Evolutionary conservation across 371 early-diverging fungal species (phyloP).

Genomic region (Lichtheimia corymbifera): DNA sequence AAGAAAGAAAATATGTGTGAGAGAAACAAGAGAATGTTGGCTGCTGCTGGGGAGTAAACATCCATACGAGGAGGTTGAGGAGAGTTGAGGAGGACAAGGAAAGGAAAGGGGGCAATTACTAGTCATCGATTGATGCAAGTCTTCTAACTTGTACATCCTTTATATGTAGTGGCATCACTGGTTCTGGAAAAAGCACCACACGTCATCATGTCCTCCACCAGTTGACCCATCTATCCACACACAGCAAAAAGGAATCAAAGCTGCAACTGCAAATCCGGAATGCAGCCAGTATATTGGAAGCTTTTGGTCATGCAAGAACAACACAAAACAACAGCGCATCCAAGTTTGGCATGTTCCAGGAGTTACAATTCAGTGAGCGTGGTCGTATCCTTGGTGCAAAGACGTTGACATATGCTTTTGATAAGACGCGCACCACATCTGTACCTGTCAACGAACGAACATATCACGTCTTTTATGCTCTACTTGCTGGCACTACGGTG

Average conservation of each 20-base stretch:
- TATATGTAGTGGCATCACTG: slow-evolving; percentile 72
- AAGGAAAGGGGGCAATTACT: neutral
- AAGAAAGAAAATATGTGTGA: slow-evolving; percentile 4
- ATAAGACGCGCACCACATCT: slow-evolving; percentile 73
- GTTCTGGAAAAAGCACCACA: slow-evolving; percentile 83
- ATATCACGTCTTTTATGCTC: slow-evolving; percentile 90
- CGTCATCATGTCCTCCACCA: slow-evolving; percentile 67
- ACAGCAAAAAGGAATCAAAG: slow-evolving; percentile 72
- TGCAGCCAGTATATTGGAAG: slow-evolving; percentile 66
- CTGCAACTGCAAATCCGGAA: slow-evolving; percentile 74
- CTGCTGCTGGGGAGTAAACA: neutral
- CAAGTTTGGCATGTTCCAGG: slow-evolving; percentile 79
- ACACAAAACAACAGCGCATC: slow-evolving; percentile 72
- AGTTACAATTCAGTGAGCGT: slow-evolving; percentile 82
- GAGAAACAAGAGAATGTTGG: neutral
- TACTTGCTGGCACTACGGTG: slow-evolving; percentile 58
- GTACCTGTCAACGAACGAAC: slow-evolving; percentile 61
- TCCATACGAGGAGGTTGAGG: neutral
- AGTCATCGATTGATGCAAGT: too few species aligned
- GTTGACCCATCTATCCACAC: slow-evolving; percentile 68
- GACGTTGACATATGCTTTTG: slow-evolving; percentile 85
- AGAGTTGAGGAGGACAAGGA: neutral
- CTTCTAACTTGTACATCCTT: neutral
- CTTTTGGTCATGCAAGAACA: slow-evolving; percentile 79
- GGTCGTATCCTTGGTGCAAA: slow-evolving; percentile 89